A percentile compares a stretch with the other conserved stretches of the same genome.
phyloP scores from a whole-genome alignment of 2,329 filamentous ascomycete species.

The Cyanodermella asteris region DNA sequence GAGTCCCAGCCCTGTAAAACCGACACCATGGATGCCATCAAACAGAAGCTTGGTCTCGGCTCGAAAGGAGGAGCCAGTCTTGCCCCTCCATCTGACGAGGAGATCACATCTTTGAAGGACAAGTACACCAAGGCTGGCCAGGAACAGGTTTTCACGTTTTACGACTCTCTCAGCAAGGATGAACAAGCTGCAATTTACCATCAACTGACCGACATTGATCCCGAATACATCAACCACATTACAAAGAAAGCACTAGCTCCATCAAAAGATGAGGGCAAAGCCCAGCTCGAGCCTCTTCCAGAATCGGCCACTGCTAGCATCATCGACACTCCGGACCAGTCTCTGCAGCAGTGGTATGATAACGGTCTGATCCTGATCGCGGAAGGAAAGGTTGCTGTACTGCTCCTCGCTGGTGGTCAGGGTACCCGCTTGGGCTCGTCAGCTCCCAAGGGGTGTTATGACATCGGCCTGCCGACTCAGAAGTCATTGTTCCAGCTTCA shows the following conservation, averaged over 20 bases:
- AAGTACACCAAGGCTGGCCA: constrained; percentile 57
- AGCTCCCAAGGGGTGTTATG: constrained; percentile 89
- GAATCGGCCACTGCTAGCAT: constrained; percentile 72
- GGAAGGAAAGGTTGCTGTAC: constrained; percentile 54
- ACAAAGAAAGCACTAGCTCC: constrained; percentile 64
- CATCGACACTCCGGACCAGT: constrained; percentile 60
- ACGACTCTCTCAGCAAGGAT: constrained; percentile 48
- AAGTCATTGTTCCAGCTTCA: constrained; percentile 98
- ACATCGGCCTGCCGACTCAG: constrained; percentile 78
- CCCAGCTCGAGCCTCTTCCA: constrained; percentile 65
- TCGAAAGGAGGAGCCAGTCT: constrained; percentile 15
- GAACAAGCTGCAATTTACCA: constrained; percentile 63
- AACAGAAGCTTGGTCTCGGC: constrained; percentile 24
- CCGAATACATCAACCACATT: constrained; percentile 69
- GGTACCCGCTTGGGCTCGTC: constrained; percentile 87
- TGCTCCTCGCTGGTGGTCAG: constrained; percentile 93
- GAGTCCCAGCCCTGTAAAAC: too few relatives aligned
- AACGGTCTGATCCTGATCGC: constrained; percentile 43
- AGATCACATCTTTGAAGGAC: constrained; percentile 44
- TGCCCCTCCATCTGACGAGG: constrained; percentile 42
- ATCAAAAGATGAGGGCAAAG: constrained; percentile 26
- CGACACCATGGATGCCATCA: constrained; percentile 19
- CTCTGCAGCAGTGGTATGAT: constrained; percentile 69
- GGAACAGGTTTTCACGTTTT: constrained; percentile 71
- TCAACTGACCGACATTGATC: constrained; percentile 66